phyloP scores from a whole-genome alignment of 129 eudicot genomes.

The Pseudognaphalium luteoalbum region DNA sequence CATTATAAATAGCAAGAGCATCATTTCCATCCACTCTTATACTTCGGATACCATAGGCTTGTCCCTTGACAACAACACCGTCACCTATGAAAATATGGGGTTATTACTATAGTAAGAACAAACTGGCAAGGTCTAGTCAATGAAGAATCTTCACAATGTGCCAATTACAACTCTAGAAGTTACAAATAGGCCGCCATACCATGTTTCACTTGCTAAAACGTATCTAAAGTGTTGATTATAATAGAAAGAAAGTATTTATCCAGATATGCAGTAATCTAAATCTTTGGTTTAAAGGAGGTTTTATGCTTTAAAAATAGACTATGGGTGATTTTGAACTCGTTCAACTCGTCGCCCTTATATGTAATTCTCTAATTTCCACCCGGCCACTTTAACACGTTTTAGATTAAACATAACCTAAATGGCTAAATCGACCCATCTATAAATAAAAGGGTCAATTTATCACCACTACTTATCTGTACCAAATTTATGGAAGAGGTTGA shows the following conservation, averaged over 20 bases:
- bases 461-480: conserved; percentile 23
- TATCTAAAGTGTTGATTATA: too few relatives aligned
- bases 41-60: conserved; percentile 12
- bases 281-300: neutral
- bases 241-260: too few relatives aligned
- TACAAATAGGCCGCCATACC: too few relatives aligned
- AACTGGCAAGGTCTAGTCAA: too few relatives aligned
- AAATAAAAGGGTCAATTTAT: conserved; percentile 11
- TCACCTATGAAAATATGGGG: neutral
- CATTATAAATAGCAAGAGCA: conserved; percentile 12
- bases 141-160: too few relatives aligned
- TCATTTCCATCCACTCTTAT: conserved; percentile 15
- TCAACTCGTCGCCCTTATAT: too few relatives aligned
- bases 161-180: too few relatives aligned
- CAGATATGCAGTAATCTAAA: neutral
- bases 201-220: too few relatives aligned
- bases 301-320: neutral
- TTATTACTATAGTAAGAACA: too few relatives aligned
- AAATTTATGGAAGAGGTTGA: neutral
- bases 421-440: neutral
- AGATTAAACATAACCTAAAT: neutral
- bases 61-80: conserved; percentile 5
- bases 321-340: neutral
- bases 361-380: neutral
- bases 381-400: neutral